Percentiles rank a stretch among this genome's conserved stretches.
Evolutionary conservation across 2,329 filamentous ascomycete genomes (phyloP).

Genomic region (Furcasterigmium sp.): DNA sequence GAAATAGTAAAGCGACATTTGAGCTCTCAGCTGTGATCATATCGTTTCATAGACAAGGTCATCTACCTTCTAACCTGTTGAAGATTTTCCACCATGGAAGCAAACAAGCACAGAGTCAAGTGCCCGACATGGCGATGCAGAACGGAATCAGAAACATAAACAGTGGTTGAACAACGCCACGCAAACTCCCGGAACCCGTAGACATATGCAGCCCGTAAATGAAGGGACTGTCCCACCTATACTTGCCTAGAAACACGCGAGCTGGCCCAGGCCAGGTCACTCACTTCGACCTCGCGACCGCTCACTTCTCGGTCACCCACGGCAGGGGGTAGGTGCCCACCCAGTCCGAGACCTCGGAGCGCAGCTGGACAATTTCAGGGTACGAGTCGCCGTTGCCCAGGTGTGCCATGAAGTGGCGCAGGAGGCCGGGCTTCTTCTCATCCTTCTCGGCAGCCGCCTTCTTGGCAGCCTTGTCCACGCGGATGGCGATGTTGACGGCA

Average conservation of each 20-base stretch:
- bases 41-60: no score
- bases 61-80: background rate
- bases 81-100: background rate
- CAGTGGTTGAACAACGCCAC: no score
- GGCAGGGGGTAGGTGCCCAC: conserved; percentile 69
- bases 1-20: no score
- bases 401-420: conserved; percentile 64
- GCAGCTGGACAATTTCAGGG: conserved; percentile 66
- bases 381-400: conserved; percentile 63
- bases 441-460: conserved; percentile 63
- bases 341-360: conserved; percentile 73
- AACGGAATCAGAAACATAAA: background rate
- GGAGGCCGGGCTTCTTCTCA: conserved; percentile 58
- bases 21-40: no score
- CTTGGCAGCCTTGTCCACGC: conserved; percentile 67
- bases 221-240: no score
- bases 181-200: background rate
- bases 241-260: no score
- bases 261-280: background rate
- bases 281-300: background rate
- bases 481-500: conserved; percentile 71
- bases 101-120: no score
- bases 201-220: no score
- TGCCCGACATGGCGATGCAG: no score
- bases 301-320: conserved; percentile 40